These are phyloP conservation scores for Aurantiochytrium sp. DNA, from an alignment of 108 stramenopile species.

Conservation along the genomic window DNA sequence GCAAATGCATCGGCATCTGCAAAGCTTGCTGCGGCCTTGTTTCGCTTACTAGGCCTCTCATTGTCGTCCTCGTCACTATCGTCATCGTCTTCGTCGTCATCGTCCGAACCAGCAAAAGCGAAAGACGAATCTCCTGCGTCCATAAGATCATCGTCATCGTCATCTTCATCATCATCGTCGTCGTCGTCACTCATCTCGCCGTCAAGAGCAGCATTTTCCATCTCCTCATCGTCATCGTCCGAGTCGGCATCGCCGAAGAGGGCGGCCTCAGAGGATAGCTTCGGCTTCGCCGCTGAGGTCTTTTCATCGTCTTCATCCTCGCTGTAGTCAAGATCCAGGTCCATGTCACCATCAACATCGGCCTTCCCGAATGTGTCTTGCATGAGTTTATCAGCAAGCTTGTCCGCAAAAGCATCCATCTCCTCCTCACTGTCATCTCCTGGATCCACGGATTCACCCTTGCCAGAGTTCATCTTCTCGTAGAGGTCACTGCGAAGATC, in stretches of 20 bases:
- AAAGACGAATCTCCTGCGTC: neutral
- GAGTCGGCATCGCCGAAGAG: slow-evolving; percentile 45
- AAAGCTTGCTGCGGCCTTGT: neutral
- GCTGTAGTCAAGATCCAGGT: slow-evolving; percentile 25
- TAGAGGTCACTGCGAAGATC: slow-evolving; percentile 61
- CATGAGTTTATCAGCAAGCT: slow-evolving; percentile 78
- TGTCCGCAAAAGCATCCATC: slow-evolving; percentile 78
- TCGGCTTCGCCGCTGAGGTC: neutral
- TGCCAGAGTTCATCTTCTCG: slow-evolving; percentile 33
- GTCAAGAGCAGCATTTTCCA: neutral
- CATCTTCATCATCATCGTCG: neutral
- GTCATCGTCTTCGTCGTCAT: slow-evolving; percentile 23
- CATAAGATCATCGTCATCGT: neutral
- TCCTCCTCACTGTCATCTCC: slow-evolving; percentile 39
- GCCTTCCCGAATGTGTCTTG: slow-evolving; percentile 47
- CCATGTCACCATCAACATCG: slow-evolving; percentile 44
- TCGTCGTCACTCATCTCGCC: neutral
- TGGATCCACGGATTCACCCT: slow-evolving; percentile 48
- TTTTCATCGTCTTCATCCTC: slow-evolving; percentile 7
- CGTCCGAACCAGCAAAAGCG: neutral
- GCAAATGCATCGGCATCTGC: neutral
- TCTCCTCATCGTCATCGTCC: slow-evolving; percentile 15
- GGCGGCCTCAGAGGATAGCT: slow-evolving; percentile 9
- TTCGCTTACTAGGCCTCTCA: neutral
- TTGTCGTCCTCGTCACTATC: neutral